These are phyloP conservation scores for Populus hybrid DNA, from an alignment of 441 rosid species.

Conservation along the genomic window DNA sequence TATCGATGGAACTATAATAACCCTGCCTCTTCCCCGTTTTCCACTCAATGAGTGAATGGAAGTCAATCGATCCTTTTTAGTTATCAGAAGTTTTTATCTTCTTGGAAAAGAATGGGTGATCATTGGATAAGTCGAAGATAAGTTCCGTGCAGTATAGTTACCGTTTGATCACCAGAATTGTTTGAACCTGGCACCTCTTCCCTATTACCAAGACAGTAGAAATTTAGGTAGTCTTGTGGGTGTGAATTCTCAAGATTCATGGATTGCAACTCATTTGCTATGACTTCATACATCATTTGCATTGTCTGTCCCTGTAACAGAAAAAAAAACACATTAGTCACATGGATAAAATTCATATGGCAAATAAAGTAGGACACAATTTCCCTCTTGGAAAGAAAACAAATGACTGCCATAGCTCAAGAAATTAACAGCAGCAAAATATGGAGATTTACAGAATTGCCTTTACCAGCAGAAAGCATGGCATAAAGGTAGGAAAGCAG, in stretches of 20 bases:
- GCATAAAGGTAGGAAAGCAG: not conserved
- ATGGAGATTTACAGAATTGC: not conserved
- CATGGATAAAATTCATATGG: not conserved
- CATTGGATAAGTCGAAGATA: not conserved
- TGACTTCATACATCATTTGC: conserved; percentile 75
- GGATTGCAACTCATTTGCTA: conserved; percentile 58
- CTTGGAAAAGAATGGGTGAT: not conserved
- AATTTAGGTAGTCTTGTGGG: conserved; percentile 75
- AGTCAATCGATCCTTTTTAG: not conserved
- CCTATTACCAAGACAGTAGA: conserved; percentile 76
- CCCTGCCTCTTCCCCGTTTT: not conserved
- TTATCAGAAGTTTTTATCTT: not conserved
- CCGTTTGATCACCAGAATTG: conserved; percentile 32
- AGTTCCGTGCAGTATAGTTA: conserved; percentile 19
- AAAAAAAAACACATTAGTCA: conserved; percentile 1
- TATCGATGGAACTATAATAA: too few species aligned
- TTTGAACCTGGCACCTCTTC: conserved; percentile 41
- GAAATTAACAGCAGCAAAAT: not conserved
- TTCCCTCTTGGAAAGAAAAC: not conserved
- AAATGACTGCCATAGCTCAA: not conserved
- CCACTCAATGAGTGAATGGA: not conserved
- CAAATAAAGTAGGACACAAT: not conserved
- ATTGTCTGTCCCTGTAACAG: conserved; percentile 64
- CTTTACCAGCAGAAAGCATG: not conserved
- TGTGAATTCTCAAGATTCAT: conserved; percentile 42